Evolutionary conservation across 768 basidiomycete species (phyloP).

Genomic region (Tubosaeta brunneosetosa): DNA sequence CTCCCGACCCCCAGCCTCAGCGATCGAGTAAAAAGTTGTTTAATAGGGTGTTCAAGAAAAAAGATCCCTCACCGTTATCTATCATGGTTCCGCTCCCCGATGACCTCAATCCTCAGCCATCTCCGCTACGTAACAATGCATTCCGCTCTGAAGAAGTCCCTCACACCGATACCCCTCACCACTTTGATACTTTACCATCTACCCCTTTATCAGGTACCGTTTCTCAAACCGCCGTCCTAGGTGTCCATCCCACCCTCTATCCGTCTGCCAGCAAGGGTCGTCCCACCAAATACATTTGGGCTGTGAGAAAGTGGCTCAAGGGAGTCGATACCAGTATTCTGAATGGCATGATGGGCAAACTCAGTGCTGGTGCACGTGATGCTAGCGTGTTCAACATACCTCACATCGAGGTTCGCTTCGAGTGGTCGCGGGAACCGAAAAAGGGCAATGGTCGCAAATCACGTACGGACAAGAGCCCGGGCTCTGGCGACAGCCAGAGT

Average conservation of each 20-base stretch:
- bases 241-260: constrained; percentile 62
- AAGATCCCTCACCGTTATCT: constrained; percentile 22
- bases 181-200: constrained; percentile 13
- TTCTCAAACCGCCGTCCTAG: constrained; percentile 50
- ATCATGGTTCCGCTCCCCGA: constrained; percentile 26
- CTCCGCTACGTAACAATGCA: constrained; percentile 5
- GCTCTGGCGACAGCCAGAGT: constrained; percentile 7
- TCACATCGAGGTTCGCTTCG: constrained; percentile 68
- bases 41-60: constrained; percentile 67
- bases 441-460: constrained; percentile 19
- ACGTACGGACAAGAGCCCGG: constrained; percentile 14
- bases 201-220: constrained; percentile 10
- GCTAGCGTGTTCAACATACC: constrained; percentile 18
- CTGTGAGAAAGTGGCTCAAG: constrained; percentile 73
- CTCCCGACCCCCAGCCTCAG: constrained; percentile 20
- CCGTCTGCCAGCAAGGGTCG: constrained; percentile 40
- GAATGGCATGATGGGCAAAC: constrained; percentile 40
- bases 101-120: constrained; percentile 18
- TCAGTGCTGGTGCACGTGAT: constrained; percentile 28
- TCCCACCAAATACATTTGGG: constrained; percentile 64
- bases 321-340: constrained; percentile 42
- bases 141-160: constrained; percentile 18
- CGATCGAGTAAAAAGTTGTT: constrained; percentile 58
- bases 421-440: constrained; percentile 57
- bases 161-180: constrained; percentile 4